A percentile compares a stretch with the other conserved stretches of the same genome.
Evolutionary conservation across 2,329 filamentous ascomycete genomes (phyloP).

Genomic region (Diplodia sapinea): DNA sequence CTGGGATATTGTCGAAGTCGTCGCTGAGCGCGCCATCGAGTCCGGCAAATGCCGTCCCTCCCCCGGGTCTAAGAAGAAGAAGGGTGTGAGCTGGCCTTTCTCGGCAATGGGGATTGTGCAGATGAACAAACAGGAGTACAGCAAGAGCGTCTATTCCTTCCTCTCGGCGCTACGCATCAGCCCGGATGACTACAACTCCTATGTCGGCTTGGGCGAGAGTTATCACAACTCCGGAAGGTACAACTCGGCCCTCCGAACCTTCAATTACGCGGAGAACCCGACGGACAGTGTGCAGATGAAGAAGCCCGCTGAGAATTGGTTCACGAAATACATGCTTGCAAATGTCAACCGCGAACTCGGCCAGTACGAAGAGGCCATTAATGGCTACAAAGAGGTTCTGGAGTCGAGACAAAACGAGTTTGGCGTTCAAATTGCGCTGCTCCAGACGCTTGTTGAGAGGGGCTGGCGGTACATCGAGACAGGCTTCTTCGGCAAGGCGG

Average conservation of each 20-base stretch:
- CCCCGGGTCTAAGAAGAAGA: slow-evolving; percentile 92
- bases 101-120: slow-evolving; percentile 92
- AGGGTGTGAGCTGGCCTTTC: slow-evolving; percentile 94
- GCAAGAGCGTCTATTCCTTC: slow-evolving; percentile 88
- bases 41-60: slow-evolving; percentile 91
- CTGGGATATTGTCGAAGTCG: slow-evolving; percentile 94
- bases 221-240: slow-evolving; percentile 94
- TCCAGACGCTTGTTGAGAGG: slow-evolving; percentile 86
- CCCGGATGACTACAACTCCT: slow-evolving; percentile 90
- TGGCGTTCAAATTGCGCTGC: slow-evolving; percentile 82
- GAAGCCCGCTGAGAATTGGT: slow-evolving; percentile 78
- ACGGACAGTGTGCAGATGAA: slow-evolving; percentile 65
- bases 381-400: slow-evolving; percentile 76
- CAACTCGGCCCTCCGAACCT: slow-evolving; percentile 91
- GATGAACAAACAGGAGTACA: slow-evolving; percentile 90
- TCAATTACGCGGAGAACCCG: slow-evolving; percentile 80
- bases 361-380: slow-evolving; percentile 83
- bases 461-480: slow-evolving; percentile 78
- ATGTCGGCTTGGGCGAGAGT: slow-evolving; percentile 95
- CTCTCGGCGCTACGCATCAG: slow-evolving; percentile 84
- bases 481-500: slow-evolving; percentile 84
- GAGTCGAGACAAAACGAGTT: slow-evolving; percentile 73
- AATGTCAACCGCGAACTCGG: slow-evolving; percentile 93
- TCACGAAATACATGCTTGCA: slow-evolving; percentile 93
- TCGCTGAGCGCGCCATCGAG: slow-evolving; percentile 88